A percentile compares a stretch with the other conserved stretches of the same genome.
phyloP scores from a whole-genome alignment of 2,329 filamentous ascomycete species.

The Neonectria sp. region DNA sequence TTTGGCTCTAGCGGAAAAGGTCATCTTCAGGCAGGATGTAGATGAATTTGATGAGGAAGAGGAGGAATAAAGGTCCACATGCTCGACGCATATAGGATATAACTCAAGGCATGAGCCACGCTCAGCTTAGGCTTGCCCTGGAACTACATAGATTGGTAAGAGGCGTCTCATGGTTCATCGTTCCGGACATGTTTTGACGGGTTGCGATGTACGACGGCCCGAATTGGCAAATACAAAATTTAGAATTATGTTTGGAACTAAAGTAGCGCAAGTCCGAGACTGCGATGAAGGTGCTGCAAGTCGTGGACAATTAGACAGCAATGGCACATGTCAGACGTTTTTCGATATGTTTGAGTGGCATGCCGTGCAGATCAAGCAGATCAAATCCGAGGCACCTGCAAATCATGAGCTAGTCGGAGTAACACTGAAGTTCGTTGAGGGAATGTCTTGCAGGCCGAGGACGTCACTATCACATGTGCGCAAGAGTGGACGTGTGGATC shows the following conservation, averaged over 20 bases:
- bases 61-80: constrained; percentile 55
- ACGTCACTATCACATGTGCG: constrained; percentile 31
- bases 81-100: background rate
- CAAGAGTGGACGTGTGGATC: constrained; percentile 10
- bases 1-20: constrained; percentile 87
- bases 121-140: background rate
- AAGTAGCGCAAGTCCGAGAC: background rate
- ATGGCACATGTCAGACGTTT: constrained; percentile 3
- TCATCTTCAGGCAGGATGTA: constrained; percentile 82
- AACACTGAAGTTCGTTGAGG: background rate
- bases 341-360: background rate
- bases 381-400: background rate
- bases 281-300: background rate
- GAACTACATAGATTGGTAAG: constrained; percentile 6
- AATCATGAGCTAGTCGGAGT: background rate
- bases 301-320: background rate
- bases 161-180: constrained; percentile 9
- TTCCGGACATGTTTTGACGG: background rate
- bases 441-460: constrained; percentile 13
- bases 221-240: background rate
- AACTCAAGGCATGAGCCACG: background rate
- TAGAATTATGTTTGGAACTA: background rate
- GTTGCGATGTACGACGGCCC: background rate
- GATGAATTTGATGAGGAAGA: constrained; percentile 68
- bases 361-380: constrained; percentile 3